Base-by-base conservation (phyloP, 495 filamentous ascomycete species). In the Penicillium waksmanii region DNA sequence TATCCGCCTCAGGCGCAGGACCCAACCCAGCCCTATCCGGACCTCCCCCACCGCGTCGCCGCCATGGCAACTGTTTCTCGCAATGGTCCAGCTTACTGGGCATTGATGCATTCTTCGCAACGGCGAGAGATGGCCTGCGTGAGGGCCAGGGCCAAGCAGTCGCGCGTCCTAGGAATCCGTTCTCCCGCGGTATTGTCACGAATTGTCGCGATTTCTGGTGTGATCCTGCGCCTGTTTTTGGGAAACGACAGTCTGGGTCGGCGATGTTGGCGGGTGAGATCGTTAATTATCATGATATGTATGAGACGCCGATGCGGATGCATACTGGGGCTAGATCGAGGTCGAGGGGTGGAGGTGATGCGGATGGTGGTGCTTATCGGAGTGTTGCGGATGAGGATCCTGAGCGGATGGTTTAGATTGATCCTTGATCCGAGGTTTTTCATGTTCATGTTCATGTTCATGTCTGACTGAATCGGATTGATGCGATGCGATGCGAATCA, bases 121-220 rank as follows among this genome's bases (percentile, higher is more conserved):
- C 89, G 6, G 93, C 92, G 2, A 82, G 86, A 9, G 79, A 86
- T 21, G 88, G 87, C 10, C 79, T 85, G 19, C 82, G 83, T 1
- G 83, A 78, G 44, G 79, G 77, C 36, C 76, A 77, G 17, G 79
- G 77, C 34, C 76, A 77, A 17, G 77, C 81, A 46, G 66, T 73
- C 15, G 68, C 69, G 18, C 79, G 77, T 25, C 83, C 85, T 55
- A 77, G 79, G 33, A 98, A 98, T 65, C 92, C 91, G 0, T 98
- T 92, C 72, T 93, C 89, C 33, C 82, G 84, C 36, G 95, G 96
- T 17, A 70, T 91, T 15, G 60, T 94, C 27, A 86, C 85, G 34
- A 98, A 98, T 63, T 98, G 94, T 68, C 92, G 86, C 56, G 95
- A 98, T 73, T 98, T 98, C 73, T 98, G 92, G 91, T 92, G 90